These are phyloP conservation scores for Anisodus acutangulus DNA, from an alignment of 257 asterid genomes.

Conservation along the genomic window DNA sequence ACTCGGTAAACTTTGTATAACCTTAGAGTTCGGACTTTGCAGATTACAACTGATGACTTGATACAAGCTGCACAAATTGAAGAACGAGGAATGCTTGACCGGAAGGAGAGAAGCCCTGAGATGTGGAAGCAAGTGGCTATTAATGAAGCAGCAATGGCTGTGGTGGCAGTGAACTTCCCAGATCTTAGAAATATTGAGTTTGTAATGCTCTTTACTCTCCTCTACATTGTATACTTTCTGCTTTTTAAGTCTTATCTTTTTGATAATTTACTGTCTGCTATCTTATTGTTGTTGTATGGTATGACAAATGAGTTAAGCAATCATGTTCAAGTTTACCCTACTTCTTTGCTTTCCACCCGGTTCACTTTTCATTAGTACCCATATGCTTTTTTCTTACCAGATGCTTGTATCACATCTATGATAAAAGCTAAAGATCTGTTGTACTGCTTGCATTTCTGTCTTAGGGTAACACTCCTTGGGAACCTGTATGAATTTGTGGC, in stretches of 20 bases:
- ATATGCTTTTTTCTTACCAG: not conserved
- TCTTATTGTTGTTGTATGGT: constrained; percentile 14
- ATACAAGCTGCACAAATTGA: constrained; percentile 99
- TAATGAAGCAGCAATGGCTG: constrained; percentile 92
- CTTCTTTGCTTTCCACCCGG: not conserved
- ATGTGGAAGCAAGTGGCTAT: constrained; percentile 93
- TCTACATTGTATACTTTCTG: constrained; percentile 21
- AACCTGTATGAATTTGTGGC: not conserved
- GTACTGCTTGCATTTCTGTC: not conserved
- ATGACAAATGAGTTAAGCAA: constrained; percentile 14
- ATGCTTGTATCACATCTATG: not conserved
- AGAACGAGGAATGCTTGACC: constrained; percentile 89
- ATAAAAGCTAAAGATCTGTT: not conserved
- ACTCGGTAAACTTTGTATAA: not conserved
- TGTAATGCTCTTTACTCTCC: constrained; percentile 53
- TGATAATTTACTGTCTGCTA: not conserved
- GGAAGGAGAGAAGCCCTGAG: constrained; percentile 88
- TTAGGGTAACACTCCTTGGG: constrained; percentile 13
- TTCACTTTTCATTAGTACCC: constrained; percentile 24
- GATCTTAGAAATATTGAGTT: constrained; percentile 85
- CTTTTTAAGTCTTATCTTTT: constrained; percentile 23
- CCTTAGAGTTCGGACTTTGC: constrained; percentile 33
- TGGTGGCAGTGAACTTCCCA: constrained; percentile 87
- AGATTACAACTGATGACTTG: constrained; percentile 97
- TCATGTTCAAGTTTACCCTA: not conserved